A percentile compares a stretch with the other conserved stretches of the same genome.
These are phyloP conservation scores for Mortierella sp. DNA, from an alignment of 371 early-diverging fungal genomes.

Conservation along the genomic window DNA sequence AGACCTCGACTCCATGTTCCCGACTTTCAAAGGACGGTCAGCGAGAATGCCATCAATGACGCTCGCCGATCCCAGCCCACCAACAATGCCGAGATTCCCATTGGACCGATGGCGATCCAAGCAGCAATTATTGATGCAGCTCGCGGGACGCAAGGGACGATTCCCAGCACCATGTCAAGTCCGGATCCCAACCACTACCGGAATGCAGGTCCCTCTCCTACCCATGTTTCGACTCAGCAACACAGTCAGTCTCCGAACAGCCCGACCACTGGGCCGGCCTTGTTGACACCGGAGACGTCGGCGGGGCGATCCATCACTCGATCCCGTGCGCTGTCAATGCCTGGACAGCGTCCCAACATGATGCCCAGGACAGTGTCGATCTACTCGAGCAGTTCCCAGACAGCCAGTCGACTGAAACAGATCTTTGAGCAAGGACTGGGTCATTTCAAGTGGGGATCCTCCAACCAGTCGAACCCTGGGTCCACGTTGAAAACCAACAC, in stretches of 20 bases:
- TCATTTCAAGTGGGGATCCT: constrained; percentile 38
- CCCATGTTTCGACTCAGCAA: not conserved
- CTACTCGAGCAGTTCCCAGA: constrained; percentile 56
- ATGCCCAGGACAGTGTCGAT: constrained; percentile 56
- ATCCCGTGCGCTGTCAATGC: constrained; percentile 50
- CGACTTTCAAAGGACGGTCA: constrained; percentile 28
- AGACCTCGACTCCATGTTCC: constrained; percentile 23
- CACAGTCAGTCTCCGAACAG: not conserved
- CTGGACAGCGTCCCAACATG: constrained; percentile 44
- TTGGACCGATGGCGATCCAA: constrained; percentile 42
- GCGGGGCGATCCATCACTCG: constrained; percentile 8
- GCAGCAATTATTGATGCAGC: constrained; percentile 56
- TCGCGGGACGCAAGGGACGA: constrained; percentile 17
- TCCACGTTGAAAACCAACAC: constrained; percentile 4
- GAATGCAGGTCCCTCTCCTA: not conserved
- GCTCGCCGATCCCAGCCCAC: not conserved
- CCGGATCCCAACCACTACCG: constrained; percentile 46
- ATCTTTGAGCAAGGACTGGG: constrained; percentile 52
- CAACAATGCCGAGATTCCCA: constrained; percentile 29
- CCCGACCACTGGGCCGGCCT: not conserved
- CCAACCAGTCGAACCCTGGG: not conserved
- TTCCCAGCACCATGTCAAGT: constrained; percentile 35
- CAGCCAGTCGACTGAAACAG: constrained; percentile 39
- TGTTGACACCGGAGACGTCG: constrained; percentile 24
- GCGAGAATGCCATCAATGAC: constrained; percentile 33